Base-by-base conservation (phyloP, 1,284 basidiomycete genomes). In the Singerocomus inundabilis region DNA sequence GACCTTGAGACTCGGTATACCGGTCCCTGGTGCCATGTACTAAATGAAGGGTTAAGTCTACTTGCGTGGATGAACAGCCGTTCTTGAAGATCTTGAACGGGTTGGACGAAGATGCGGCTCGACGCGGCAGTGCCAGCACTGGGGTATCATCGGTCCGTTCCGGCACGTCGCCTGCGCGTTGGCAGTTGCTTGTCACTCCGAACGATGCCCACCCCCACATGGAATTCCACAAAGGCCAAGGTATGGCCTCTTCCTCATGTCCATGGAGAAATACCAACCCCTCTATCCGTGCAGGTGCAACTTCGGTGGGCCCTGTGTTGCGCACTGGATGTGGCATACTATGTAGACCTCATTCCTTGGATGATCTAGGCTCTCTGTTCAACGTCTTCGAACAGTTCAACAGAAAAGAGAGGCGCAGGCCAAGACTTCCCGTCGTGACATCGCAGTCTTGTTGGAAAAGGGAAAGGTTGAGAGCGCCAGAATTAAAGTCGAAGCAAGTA, bases 351-450 rank as follows among this genome's bases (percentile, higher is more conserved):
- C 38, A 28, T 45, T 44, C 37, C 29, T 28, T 40, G 48, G 16
- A 46, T 41, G 44, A 34, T n/a, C 44, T 33, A 94, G 91, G 55
- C 80, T 98, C 41, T 91, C 93, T 4, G 88, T 96, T 28, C 94
- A 98, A 70, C 85, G 95, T 6, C 76, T 97, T 46, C 81, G 91
- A 46, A 93, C 89, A 30, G 73, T 97, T 3, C 92, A 96, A 63
- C 90, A 94, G 72, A 98, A 98, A 80, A 94, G 91, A 72, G 84
- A 88, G 57, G 93, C 94, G 0, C 84, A 97, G 52, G 93, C 93
- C 0, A 98, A 98, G 73, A 78, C 78, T 39, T 72, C 86, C 18
- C 76, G 91, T 55, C 77, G 90, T 39, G 90, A 93, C 55, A 90
- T 93, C 51, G 88, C 90, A 4, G 76, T 81, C 10, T 73, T 93